Evolutionary conservation across 495 filamentous ascomycete genomes (phyloP).

Genomic region (Xylaria sp.): DNA sequence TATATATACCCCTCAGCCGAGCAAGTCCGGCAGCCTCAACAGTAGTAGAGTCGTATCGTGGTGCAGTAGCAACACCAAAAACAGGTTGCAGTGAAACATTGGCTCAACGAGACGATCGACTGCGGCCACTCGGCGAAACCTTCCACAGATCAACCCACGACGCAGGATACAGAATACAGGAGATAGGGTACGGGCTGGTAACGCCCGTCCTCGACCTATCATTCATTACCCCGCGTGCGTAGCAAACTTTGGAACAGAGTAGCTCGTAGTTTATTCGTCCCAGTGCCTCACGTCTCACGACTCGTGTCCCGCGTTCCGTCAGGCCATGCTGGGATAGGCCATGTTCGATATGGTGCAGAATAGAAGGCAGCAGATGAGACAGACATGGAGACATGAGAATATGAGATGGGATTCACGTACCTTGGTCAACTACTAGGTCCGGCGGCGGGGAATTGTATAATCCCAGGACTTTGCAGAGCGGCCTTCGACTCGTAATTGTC

Average conservation of each 20-base stretch:
- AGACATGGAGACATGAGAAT: too few species aligned
- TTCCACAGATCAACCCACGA: background rate
- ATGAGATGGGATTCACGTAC: too few species aligned
- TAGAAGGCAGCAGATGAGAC: background rate
- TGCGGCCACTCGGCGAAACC: background rate
- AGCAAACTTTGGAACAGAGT: background rate
- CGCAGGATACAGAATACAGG: too few species aligned
- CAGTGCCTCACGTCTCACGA: background rate
- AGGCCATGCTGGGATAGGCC: background rate
- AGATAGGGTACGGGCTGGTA: background rate
- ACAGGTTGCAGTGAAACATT: background rate
- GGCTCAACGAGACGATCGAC: background rate
- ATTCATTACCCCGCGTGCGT: background rate
- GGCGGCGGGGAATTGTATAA: background rate
- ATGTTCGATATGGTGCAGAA: background rate
- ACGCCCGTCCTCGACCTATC: background rate
- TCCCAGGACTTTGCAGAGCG: background rate
- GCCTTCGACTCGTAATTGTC: background rate
- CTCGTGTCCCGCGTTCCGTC: background rate
- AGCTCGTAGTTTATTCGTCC: background rate
- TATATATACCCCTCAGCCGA: background rate
- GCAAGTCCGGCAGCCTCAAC: background rate
- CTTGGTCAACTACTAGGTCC: slow-evolving; percentile 2
- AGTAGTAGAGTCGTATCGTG: background rate
- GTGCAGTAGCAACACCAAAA: background rate